Base-by-base conservation (phyloP, 1,284 basidiomycete species). In the Ustilago esculenta region DNA sequence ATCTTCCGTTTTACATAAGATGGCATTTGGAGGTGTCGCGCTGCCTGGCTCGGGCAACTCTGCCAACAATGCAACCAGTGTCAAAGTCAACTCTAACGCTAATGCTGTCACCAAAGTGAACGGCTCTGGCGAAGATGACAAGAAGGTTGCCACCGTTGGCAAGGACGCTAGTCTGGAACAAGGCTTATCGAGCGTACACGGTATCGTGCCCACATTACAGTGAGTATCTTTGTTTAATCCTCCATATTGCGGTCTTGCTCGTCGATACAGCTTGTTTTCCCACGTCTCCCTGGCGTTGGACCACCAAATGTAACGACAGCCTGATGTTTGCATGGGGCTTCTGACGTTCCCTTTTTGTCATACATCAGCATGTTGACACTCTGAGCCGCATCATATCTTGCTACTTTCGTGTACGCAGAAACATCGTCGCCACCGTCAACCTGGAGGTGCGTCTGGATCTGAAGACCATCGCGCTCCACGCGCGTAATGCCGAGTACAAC, bases 361-460 rank as follows among this genome's bases (percentile, higher is more conserved):
- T 18, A 23, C 20, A 20, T 57, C 34, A 15, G 23, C 32, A 18
- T 64, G 27, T 63, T 63, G 59, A 63, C 59, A 44, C 45, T 30
- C 24, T 42, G 36, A 30, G 48, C 33, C 17, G 27, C 20, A 20
- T 24, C 45, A 41, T 27, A 17, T 30, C 24, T 45, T 17, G 44
- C 47, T 39, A 24, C 48, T 4, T 36, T 29, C 21, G 32, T 20
- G 36, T 23, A 23, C 41, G 21, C 64, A 87, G 87, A 86, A 98
- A 98, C 85, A 98, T 98, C 72, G 95, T 99, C 75, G 95, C 96
- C 10, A 99, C 96, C 14, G 96, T 98, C 83, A 98, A 98, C 81
- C 88, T 99, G 42, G 95, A 98, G 83, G 97, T 94, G 73, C 89
- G 94, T 34, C 86, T 99, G 56, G 96, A 98, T 82, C 85, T 99